phyloP scores from a whole-genome alignment of 805 yeast species.

The Kazachstania africana region DNA sequence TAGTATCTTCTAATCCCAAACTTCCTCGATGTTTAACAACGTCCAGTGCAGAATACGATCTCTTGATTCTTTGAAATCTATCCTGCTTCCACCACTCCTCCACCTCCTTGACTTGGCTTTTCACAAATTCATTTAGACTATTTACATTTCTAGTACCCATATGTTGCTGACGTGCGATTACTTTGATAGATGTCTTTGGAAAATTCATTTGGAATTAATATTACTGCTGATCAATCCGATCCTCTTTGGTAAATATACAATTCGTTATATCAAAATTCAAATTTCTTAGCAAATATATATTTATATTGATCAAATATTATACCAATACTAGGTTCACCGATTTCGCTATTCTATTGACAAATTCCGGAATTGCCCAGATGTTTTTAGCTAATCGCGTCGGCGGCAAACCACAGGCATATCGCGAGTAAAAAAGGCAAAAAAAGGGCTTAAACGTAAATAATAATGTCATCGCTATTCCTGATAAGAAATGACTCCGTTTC shows the following conservation, averaged over 20 bases:
- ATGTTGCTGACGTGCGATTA: background rate
- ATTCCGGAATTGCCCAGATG: too few species aligned
- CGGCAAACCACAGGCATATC: too few species aligned
- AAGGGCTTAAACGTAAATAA: background rate
- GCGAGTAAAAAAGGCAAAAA: too few species aligned
- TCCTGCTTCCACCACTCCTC: slow-evolving; percentile 40
- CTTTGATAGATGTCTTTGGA: background rate
- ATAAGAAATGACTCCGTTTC: background rate
- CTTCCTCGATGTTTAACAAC: slow-evolving; percentile 46
- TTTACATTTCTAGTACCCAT: background rate
- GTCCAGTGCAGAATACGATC: slow-evolving; percentile 42
- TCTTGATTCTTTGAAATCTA: slow-evolving; percentile 34
- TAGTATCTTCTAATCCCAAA: slow-evolving; percentile 22
- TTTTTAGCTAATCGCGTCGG: too few species aligned
- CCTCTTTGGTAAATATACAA: too few species aligned
- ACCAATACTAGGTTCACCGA: too few species aligned
- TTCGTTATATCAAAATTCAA: too few species aligned
- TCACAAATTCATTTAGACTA: slow-evolving; percentile 11
- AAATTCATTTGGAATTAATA: too few species aligned
- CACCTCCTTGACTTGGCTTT: slow-evolving; percentile 27
- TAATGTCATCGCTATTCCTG: background rate
- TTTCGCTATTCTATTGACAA: too few species aligned
- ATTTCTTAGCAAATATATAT: too few species aligned
- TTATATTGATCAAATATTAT: too few species aligned
- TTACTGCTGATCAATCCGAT: too few species aligned